A percentile compares a stretch with the other conserved stretches of the same genome.
phyloP scores from a whole-genome alignment of 768 basidiomycete species.

The Boletus vermiculosoides region DNA sequence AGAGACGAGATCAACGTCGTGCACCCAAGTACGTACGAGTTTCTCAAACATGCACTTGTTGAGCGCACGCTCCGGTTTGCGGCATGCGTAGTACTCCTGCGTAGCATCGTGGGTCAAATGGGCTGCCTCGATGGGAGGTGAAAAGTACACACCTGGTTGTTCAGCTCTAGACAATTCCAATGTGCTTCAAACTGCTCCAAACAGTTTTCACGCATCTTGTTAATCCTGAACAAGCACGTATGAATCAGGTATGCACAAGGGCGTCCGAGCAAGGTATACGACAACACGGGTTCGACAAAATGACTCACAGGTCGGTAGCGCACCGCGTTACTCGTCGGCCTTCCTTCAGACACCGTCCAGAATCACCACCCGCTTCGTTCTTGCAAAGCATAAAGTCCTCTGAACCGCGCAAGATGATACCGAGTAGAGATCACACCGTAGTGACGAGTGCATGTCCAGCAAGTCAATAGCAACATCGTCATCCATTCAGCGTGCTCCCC shows the following conservation, averaged over 20 bases:
- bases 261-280: not conserved
- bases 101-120: not conserved
- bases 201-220: conserved; percentile 92
- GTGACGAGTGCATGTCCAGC: not conserved
- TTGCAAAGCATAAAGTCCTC: conserved; percentile 99
- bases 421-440: not conserved
- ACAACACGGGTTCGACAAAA: not conserved
- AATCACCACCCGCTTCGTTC: conserved; percentile 76
- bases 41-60: conserved; percentile 98
- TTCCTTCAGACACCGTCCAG: conserved; percentile 92
- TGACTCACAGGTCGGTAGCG: conserved; percentile 84
- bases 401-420: conserved; percentile 33
- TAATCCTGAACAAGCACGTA: conserved; percentile 54
- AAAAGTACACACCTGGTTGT: conserved; percentile 79
- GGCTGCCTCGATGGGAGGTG: not conserved
- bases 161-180: conserved; percentile 91
- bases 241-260: not conserved
- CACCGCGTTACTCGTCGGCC: conserved; percentile 95
- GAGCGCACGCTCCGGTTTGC: conserved; percentile 81
- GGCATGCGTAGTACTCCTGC: conserved; percentile 87
- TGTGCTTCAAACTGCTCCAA: conserved; percentile 82
- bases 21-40: conserved; percentile 56
- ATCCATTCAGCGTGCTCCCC: conserved; percentile 10
- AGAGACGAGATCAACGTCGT: not conserved
- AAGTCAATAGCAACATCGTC: not conserved